phyloP scores from a whole-genome alignment of 176 grass and related monocot genomes.

The Aegilops speltoides region DNA sequence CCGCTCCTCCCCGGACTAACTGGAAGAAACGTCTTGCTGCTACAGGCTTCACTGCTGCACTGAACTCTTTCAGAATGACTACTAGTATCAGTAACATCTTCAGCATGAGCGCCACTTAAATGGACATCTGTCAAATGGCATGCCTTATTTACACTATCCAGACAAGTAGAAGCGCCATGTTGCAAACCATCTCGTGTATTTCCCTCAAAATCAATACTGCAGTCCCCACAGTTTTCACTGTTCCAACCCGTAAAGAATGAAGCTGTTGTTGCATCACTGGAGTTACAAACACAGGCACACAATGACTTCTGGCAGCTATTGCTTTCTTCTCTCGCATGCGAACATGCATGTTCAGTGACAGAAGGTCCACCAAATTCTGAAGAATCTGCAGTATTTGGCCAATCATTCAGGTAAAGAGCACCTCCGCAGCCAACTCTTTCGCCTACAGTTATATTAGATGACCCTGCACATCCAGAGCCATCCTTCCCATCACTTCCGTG shows the following conservation, averaged over 20 bases:
- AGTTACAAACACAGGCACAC: conserved; percentile 21
- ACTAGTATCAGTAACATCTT: conserved; percentile 35
- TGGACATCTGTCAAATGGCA: conserved; percentile 4
- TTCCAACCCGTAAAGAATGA: conserved; percentile 16
- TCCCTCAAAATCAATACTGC: conserved; percentile 10
- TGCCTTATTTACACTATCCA: background rate
- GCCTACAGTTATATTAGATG: background rate
- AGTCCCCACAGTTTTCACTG: conserved; percentile 23
- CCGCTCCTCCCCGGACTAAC: conserved; percentile 28
- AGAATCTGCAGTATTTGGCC: conserved; percentile 6
- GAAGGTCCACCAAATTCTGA: conserved; percentile 27
- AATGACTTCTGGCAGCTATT: conserved; percentile 23
- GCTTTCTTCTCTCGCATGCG: conserved; percentile 20
- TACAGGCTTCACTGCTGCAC: conserved; percentile 47
- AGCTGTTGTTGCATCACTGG: background rate
- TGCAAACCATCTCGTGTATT: conserved; percentile 15
- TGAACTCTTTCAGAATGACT: conserved; percentile 38
- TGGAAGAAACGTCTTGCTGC: conserved; percentile 39
- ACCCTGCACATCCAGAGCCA: conserved; percentile 22
- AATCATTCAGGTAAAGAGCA: conserved; percentile 23
- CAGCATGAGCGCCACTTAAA: conserved; percentile 15
- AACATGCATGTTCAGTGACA: conserved; percentile 20
- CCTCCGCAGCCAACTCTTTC: conserved; percentile 25
- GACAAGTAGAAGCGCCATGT: background rate
- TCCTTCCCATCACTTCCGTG: conserved; percentile 17